These are phyloP conservation scores for Fomitopsis pinicola DNA, from an alignment of 1,284 basidiomycete genomes.

Conservation along the genomic window DNA sequence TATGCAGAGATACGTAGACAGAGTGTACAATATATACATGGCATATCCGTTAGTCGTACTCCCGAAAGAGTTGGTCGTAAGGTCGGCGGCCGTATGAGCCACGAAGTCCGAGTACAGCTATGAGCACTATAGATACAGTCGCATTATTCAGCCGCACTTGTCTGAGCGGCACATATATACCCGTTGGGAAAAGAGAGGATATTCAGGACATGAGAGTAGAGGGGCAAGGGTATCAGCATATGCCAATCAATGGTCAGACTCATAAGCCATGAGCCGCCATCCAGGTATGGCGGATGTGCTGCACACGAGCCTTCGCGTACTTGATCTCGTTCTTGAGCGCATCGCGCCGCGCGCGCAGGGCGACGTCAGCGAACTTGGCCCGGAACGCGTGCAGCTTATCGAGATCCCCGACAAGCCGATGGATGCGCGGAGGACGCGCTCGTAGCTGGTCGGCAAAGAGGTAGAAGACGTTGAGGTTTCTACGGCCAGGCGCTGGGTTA, in stretches of 20 bases:
- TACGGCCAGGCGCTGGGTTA: background rate
- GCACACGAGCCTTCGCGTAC: background rate
- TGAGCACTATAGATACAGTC: background rate
- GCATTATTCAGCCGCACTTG: background rate
- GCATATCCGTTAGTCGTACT: background rate
- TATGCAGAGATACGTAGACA: background rate
- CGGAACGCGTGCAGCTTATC: slow-evolving; percentile 39
- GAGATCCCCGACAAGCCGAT: slow-evolving; percentile 22
- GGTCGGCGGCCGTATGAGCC: background rate
- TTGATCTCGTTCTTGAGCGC: slow-evolving; percentile 18
- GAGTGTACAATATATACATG: background rate
- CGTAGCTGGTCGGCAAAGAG: slow-evolving; percentile 17
- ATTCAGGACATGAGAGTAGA: background rate
- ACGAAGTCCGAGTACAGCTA: background rate
- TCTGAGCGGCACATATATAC: background rate
- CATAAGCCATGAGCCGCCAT: background rate
- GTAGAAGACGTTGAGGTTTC: slow-evolving; percentile 19
- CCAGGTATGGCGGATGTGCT: background rate
- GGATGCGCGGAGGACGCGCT: slow-evolving; percentile 18
- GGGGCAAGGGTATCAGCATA: background rate
- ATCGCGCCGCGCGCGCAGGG: slow-evolving; percentile 12
- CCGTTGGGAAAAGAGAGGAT: background rate
- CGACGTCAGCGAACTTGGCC: slow-evolving; percentile 19
- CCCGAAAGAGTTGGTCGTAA: background rate
- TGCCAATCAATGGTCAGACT: too few species aligned